Base-by-base conservation (phyloP, 352 stramenopile species). In the Phytopythium ostracodes region DNA sequence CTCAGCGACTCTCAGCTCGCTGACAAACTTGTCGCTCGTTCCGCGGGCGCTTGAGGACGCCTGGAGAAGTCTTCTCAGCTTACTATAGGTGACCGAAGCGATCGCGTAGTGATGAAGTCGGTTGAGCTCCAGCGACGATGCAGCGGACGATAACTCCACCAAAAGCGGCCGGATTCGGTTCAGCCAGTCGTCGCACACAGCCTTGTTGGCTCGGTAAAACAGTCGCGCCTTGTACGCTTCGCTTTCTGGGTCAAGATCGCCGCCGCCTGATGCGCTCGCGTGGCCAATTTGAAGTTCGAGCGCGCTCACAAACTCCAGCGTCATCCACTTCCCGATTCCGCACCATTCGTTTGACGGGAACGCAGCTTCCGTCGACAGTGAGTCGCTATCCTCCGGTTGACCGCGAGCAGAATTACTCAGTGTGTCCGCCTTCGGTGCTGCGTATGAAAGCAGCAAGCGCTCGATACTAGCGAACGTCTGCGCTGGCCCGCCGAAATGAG, bases 391-490 rank as follows among this genome's bases (percentile, higher is more conserved):
- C 25, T 51, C 40, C n/a, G 15, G 18, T 49, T 24, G 60, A 35
- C 50, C 33, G 27, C 36, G 27, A 43, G 18, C 35, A 53, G 24
- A 12, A 9, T 4, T 9, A 20, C 43, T 27, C 44, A 27, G 12
- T 18, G 10, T 2, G 9, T 25, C 43, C n/a, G 25, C n/a, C 29
- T 57, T 51, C 4, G 40, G 27, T 29, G 27, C 36, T n/a, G 66
- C 62, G 64, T 80, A 72, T 38, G 73, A 52, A 29, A 83, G 70
- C 31, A 93, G 61, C 36, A 94, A 65, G 14, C 67, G 73, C 61
- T 96, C 85, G n/a, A 96, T 76, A 12, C 75, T 78, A 8, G 79
- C 76, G 75, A 96, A 94, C 25, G 72, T 91, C 58, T 91, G 77
- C 42, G 82, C 77, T 42, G 87, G 81, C 4, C 80, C 81, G 38